Conservation (phyloP, 2,329 filamentous ascomycete species). For the Penicillium sp. region DNA sequence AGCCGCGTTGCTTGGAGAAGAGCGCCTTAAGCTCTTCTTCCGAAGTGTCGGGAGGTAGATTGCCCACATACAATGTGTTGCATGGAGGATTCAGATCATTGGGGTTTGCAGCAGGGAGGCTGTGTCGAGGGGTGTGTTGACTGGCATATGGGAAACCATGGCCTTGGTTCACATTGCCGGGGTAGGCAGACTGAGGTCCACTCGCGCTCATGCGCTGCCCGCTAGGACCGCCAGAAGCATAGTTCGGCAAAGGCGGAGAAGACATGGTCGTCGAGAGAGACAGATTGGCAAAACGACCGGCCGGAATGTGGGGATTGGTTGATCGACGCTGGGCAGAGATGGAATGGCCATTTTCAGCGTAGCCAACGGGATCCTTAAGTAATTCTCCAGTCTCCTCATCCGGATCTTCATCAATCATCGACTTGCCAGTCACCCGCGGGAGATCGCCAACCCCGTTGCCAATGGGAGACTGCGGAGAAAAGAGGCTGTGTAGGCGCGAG, state of each 20-base stretch:
- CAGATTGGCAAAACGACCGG: slow-evolving; percentile 65
- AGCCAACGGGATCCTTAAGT: slow-evolving; percentile 62
- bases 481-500: slow-evolving; percentile 54
- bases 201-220: slow-evolving; percentile 47
- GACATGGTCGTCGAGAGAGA: slow-evolving; percentile 67
- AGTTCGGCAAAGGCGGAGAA: slow-evolving; percentile 56
- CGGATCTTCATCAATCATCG: slow-evolving; percentile 62
- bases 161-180: slow-evolving; percentile 56
- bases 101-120: slow-evolving; percentile 83
- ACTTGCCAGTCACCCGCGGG: slow-evolving; percentile 57
- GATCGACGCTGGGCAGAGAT: slow-evolving; percentile 57
- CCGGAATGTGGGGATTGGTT: slow-evolving; percentile 69
- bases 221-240: slow-evolving; percentile 48
- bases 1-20: slow-evolving; percentile 90
- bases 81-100: slow-evolving; percentile 96
- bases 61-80: slow-evolving; percentile 98
- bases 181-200: slow-evolving; percentile 55
- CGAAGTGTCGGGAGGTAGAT: slow-evolving; percentile 84
- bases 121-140: slow-evolving; percentile 60
- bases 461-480: slow-evolving; percentile 61
- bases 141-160: slow-evolving; percentile 56
- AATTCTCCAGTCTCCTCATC: slow-evolving; percentile 63
- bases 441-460: slow-evolving; percentile 54
- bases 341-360: slow-evolving; percentile 66
- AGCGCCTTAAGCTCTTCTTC: slow-evolving; percentile 94